Percentiles rank a stretch among this genome's conserved stretches.
phyloP scores from a whole-genome alignment of 1,284 basidiomycete genomes.

The Fomitiporia mediterranea region DNA sequence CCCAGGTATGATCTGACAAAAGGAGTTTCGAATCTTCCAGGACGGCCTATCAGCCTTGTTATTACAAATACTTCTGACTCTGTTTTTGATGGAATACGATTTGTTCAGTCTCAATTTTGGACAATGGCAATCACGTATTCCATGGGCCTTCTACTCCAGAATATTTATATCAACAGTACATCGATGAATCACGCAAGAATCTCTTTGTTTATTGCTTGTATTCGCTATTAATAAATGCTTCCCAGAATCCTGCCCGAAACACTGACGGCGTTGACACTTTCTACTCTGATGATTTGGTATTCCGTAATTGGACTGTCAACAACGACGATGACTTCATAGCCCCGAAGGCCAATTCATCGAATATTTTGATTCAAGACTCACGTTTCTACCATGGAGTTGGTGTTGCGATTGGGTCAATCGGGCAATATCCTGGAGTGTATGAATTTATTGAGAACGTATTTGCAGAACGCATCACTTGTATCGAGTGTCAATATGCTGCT shows the following conservation, averaged over 20 bases:
- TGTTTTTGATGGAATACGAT: conserved; percentile 29
- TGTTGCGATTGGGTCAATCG: conserved; percentile 31
- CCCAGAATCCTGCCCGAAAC: conserved; percentile 29
- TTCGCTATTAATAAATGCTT: background rate
- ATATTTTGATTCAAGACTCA: conserved; percentile 33
- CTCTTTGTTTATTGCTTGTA: no score
- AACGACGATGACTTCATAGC: conserved; percentile 32
- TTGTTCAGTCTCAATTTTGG: conserved; percentile 36
- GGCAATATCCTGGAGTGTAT: conserved; percentile 27
- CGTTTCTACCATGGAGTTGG: conserved; percentile 31
- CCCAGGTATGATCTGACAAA: conserved; percentile 10
- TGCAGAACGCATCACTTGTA: conserved; percentile 25
- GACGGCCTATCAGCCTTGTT: conserved; percentile 31
- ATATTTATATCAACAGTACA: conserved; percentile 33
- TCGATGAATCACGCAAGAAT: conserved; percentile 27
- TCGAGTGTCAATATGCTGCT: conserved; percentile 25
- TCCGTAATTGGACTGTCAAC: conserved; percentile 31
- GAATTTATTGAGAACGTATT: conserved; percentile 34
- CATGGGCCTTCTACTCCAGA: conserved; percentile 29
- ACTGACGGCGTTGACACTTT: conserved; percentile 34
- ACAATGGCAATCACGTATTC: conserved; percentile 32
- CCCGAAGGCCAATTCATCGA: conserved; percentile 34
- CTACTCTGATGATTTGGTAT: conserved; percentile 31
- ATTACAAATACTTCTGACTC: conserved; percentile 24
- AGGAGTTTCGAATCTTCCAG: conserved; percentile 31